Conservation (phyloP, 2,329 filamentous ascomycete genomes). For the Pestalotiopsis sp. region DNA sequence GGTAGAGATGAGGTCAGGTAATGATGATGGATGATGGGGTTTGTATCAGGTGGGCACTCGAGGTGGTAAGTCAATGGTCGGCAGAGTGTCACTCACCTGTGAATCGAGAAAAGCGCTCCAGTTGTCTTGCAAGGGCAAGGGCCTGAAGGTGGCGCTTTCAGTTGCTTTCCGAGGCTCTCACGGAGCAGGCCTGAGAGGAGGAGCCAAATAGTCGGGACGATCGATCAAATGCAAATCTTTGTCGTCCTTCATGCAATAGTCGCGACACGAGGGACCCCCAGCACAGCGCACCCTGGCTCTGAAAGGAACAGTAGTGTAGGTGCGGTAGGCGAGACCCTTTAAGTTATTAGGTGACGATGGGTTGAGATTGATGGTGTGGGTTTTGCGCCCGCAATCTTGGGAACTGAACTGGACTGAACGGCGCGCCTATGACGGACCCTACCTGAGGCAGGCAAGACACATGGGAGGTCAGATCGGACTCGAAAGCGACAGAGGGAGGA, state of each 20-base stretch:
- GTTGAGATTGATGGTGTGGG: not conserved
- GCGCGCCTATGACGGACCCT: not conserved
- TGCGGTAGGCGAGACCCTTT: not conserved
- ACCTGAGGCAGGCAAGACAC: not conserved
- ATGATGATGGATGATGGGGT: not conserved
- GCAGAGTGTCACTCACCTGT: not conserved
- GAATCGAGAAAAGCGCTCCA: not conserved
- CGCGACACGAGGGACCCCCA: not conserved
- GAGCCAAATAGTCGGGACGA: not conserved
- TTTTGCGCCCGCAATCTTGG: slow-evolving; percentile 1
- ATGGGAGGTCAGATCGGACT: not conserved
- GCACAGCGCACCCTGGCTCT: not conserved
- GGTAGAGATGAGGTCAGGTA: not conserved
- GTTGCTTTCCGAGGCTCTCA: not conserved
- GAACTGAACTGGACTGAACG: not conserved
- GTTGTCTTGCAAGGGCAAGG: not conserved
- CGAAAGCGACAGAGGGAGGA: not conserved
- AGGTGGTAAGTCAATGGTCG: not conserved
- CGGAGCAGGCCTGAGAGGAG: not conserved
- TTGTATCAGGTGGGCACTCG: not conserved
- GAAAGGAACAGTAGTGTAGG: not conserved
- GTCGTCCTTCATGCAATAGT: not conserved
- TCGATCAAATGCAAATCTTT: not conserved
- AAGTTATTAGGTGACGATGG: not conserved
- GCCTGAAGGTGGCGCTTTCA: not conserved